phyloP scores from a whole-genome alignment of 352 stramenopile genomes.

The Phytophthora aleatoria region DNA sequence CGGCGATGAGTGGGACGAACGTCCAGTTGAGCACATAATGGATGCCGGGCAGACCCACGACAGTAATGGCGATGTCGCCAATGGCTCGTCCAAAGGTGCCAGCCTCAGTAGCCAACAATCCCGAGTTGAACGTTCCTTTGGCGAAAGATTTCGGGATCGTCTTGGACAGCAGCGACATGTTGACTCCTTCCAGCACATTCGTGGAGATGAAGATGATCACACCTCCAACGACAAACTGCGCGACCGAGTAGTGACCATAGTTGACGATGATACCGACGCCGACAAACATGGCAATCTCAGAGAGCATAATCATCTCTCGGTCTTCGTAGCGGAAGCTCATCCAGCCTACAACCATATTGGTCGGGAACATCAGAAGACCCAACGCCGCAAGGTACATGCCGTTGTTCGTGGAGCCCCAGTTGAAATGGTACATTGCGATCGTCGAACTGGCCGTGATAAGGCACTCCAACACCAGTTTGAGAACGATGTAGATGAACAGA shows the following conservation, averaged over 20 bases:
- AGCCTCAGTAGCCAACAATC: conserved; percentile 92
- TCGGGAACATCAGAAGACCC: conserved; percentile 92
- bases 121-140: conserved; percentile 94
- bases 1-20: conserved; percentile 67
- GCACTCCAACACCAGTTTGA: conserved; percentile 93
- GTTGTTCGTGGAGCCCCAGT: conserved; percentile 83
- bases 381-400: conserved; percentile 90
- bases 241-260: conserved; percentile 84
- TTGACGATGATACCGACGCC: conserved; percentile 89
- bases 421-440: conserved; percentile 91
- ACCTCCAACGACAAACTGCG: conserved; percentile 87
- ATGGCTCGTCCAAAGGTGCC: conserved; percentile 90
- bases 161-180: conserved; percentile 94
- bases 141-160: conserved; percentile 93
- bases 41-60: conserved; percentile 80
- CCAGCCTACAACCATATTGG: conserved; percentile 90
- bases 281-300: conserved; percentile 87
- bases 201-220: conserved; percentile 93
- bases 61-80: conserved; percentile 86
- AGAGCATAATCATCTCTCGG: conserved; percentile 90
- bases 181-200: conserved; percentile 94
- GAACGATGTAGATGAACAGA: conserved; percentile 90
- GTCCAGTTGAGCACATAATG: conserved; percentile 88
- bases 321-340: conserved; percentile 92
- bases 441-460: conserved; percentile 85